Evolutionary conservation across 139 green algal genomes (phyloP).

Genomic region (Penium margaritaceum): DNA sequence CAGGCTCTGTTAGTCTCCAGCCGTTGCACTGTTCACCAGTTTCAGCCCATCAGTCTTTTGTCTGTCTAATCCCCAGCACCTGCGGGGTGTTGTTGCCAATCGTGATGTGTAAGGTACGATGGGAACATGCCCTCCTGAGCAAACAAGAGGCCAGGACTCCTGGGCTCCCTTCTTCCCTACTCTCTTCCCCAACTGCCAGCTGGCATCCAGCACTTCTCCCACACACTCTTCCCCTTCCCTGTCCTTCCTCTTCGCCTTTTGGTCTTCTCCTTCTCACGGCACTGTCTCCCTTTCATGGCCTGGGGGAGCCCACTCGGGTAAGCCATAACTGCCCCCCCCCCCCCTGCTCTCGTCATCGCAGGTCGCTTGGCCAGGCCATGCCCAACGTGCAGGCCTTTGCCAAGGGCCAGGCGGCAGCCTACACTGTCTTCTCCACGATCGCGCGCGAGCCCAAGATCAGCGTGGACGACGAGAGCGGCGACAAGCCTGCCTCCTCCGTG

Average conservation of each 20-base stretch:
- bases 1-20: too few species aligned
- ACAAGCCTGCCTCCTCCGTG: conserved; percentile 9
- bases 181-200: too few species aligned
- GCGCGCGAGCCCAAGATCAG: conserved; percentile 23
- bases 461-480: conserved; percentile 12
- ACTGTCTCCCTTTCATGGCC: neutral
- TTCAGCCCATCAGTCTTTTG: too few species aligned
- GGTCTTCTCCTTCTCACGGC: neutral
- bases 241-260: neutral
- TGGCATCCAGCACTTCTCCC: too few species aligned
- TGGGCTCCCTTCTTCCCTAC: too few species aligned
- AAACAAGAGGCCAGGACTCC: too few species aligned
- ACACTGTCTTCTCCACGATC: conserved; percentile 37
- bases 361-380: conserved; percentile 16
- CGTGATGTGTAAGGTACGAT: too few species aligned
- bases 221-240: neutral
- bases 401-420: conserved; percentile 12
- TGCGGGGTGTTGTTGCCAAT: too few species aligned
- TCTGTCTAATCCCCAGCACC: too few species aligned
- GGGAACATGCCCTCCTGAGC: too few species aligned
- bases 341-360: neutral
- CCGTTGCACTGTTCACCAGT: too few species aligned
- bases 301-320: too few species aligned
- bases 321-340: neutral
- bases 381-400: conserved; percentile 13